Evolutionary conservation across 345 rosid genomes (phyloP).

Genomic region (Erysimum cheiranthoides): DNA sequence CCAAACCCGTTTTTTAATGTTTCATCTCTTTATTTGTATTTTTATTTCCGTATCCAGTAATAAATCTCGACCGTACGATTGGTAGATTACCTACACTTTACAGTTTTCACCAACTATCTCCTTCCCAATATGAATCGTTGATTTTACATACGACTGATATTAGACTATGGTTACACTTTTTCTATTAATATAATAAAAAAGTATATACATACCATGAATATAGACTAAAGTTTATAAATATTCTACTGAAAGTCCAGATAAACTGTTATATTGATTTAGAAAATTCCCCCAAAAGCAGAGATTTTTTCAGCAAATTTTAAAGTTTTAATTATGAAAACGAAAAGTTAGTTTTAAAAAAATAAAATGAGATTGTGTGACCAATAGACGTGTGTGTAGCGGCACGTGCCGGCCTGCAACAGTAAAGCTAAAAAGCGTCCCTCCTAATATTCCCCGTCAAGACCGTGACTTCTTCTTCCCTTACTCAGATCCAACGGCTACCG

Average conservation of each 20-base stretch:
- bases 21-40: conserved; percentile 2
- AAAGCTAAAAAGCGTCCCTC: conserved; percentile 51
- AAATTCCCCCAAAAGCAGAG: conserved; percentile 26
- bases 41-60: conserved; percentile 29
- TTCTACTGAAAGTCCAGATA: conserved; percentile 20
- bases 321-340: not conserved
- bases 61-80: conserved; percentile 35
- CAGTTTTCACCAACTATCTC: conserved; percentile 40
- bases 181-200: conserved; percentile 1
- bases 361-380: not conserved
- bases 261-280: conserved; percentile 20
- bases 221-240: not conserved
- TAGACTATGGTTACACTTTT: conserved; percentile 25
- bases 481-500: conserved; percentile 56
- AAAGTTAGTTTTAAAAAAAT: not conserved
- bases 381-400: conserved; percentile 44
- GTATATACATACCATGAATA: conserved; percentile 28
- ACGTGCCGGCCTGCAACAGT: conserved; percentile 70
- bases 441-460: conserved; percentile 56
- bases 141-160: conserved; percentile 1
- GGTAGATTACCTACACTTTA: conserved; percentile 39
- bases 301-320: conserved; percentile 15
- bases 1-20: conserved; percentile 26
- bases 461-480: conserved; percentile 41
- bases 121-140: conserved; percentile 35